phyloP scores from a whole-genome alignment of 73 alveolate species.

The Tetrahymena borealis region DNA sequence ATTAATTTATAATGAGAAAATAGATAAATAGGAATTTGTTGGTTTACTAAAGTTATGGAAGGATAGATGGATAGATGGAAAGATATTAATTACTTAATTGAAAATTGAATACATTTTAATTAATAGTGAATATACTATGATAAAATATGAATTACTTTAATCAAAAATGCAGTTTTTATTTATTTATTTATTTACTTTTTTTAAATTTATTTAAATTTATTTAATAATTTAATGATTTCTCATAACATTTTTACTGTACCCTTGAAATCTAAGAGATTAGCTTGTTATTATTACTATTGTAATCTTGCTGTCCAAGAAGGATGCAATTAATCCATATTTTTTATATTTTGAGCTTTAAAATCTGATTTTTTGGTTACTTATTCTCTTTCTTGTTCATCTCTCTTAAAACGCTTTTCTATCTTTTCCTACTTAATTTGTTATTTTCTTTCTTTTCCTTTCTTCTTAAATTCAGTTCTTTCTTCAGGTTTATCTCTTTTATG shows the following conservation, averaged over 20 bases:
- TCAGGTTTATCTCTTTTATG: background rate
- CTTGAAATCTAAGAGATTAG: background rate
- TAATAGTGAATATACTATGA: too few species aligned
- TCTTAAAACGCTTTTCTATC: background rate
- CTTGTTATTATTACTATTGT: background rate
- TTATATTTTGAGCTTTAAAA: background rate
- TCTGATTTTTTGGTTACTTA: background rate
- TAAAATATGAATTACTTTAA: too few species aligned
- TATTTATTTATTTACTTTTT: too few species aligned
- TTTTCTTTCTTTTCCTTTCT: background rate
- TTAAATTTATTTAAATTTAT: too few species aligned
- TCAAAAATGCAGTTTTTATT: too few species aligned
- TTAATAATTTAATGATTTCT: background rate
- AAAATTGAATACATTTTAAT: too few species aligned
- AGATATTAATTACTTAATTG: too few species aligned
- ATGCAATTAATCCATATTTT: background rate
- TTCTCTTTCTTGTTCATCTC: background rate
- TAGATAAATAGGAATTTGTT: too few species aligned
- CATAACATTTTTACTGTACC: background rate
- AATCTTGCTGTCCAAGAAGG: background rate
- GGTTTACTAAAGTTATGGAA: too few species aligned
- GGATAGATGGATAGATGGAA: too few species aligned
- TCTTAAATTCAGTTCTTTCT: background rate
- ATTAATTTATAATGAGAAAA: too few species aligned
- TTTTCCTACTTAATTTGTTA: background rate